Conservation (phyloP, 2,329 filamentous ascomycete species). For the Corynespora cassiicola region DNA sequence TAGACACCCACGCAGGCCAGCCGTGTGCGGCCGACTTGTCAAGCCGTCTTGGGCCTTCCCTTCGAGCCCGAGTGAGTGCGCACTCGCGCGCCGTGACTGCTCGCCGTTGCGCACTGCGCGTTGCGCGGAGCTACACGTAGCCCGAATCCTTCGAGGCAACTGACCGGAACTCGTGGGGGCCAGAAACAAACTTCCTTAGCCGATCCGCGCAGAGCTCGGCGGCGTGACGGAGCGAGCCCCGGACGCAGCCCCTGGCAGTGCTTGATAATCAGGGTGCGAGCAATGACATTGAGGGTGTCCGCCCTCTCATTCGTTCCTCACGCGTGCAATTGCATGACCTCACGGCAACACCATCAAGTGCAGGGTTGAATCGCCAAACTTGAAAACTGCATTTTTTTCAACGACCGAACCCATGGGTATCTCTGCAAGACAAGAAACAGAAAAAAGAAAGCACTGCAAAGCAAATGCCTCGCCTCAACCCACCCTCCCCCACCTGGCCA, state of each 20-base stretch:
- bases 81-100: background rate
- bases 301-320: no score
- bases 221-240: slow-evolving; percentile 1
- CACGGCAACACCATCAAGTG: no score
- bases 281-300: slow-evolving; percentile 2
- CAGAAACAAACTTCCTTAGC: slow-evolving; percentile 1
- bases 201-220: slow-evolving; percentile 1
- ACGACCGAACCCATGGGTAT: slow-evolving; percentile 1
- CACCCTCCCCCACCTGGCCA: slow-evolving; percentile 14
- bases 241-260: background rate
- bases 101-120: no score
- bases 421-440: background rate
- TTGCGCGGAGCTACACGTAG: slow-evolving; percentile 1
- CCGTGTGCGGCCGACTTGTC: slow-evolving; percentile 1
- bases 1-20: background rate
- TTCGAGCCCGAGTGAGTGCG: background rate
- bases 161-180: slow-evolving; percentile 19
- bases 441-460: background rate
- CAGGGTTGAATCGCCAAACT: no score
- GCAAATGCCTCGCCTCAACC: slow-evolving; percentile 2
- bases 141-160: slow-evolving; percentile 4
- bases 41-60: slow-evolving; percentile 1
- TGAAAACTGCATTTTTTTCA: no score
- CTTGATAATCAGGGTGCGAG: slow-evolving; percentile 1
- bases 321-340: no score